Conservation (phyloP, 1,139 yeast species). For the Sugiyamaella xylanicola region DNA sequence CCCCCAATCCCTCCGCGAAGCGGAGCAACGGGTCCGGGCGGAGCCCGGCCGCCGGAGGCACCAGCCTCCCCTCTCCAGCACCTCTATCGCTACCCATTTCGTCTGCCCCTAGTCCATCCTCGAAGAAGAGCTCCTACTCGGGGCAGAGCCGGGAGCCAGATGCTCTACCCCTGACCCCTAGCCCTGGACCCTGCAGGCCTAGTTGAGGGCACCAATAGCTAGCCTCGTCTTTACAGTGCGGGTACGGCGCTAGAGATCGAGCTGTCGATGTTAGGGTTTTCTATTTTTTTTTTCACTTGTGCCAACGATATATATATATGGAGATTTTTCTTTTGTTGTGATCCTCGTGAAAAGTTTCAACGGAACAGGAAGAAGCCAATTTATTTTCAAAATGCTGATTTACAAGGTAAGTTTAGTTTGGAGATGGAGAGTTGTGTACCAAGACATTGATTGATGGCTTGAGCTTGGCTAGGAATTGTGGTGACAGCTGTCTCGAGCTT, state of each 20-base stretch:
- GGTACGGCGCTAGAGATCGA: background rate
- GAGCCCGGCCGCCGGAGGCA: no score
- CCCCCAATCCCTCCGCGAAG: background rate
- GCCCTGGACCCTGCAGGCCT: background rate
- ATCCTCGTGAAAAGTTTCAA: conserved; percentile 1
- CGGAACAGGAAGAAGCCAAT: conserved; percentile 6
- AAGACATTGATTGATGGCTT: no score
- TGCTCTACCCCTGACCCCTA: no score
- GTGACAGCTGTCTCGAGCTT: no score
- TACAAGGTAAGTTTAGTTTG: conserved; percentile 34
- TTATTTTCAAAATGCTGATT: conserved; percentile 36
- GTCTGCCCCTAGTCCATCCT: background rate
- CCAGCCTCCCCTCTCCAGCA: no score
- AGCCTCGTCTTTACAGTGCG: background rate
- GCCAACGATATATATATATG: conserved; percentile 2
- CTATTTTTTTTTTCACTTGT: conserved; percentile 2
- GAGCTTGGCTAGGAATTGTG: background rate
- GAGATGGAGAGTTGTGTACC: background rate
- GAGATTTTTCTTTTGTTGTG: conserved; percentile 14
- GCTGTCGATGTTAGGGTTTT: background rate
- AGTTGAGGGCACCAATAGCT: background rate
- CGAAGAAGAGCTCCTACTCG: background rate
- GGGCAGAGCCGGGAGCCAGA: background rate
- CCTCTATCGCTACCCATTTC: no score
- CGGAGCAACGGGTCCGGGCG: background rate